Evolutionary conservation across 2,329 filamentous ascomycete species (phyloP), one percentile per base, ranked within the genome.

Genomic region (Sphaerulina musiva): DNA sequence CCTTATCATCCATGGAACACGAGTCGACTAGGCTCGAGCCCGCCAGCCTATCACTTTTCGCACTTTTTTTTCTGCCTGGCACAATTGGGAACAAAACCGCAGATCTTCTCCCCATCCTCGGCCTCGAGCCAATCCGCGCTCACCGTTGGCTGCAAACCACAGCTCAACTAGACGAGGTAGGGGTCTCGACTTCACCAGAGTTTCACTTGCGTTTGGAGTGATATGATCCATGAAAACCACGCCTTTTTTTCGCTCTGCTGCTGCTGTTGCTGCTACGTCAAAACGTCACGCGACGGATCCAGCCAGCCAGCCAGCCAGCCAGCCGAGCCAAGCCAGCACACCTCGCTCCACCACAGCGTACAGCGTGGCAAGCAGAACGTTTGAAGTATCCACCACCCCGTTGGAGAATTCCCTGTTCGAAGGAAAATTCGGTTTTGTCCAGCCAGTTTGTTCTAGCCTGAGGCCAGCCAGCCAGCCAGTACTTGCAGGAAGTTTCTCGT

Each of bases 11-110:
- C 46, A 29, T 31, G 11, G 46, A 49, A 42, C 40, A 51, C 48
- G 40, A 44, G 26, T 44, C 48, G 48, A 40, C 48, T 31, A 41
- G 39, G 48, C 48, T 44, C 41, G 48, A 44, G 48, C 48, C 48
- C n/a, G 41, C 48, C 34, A 51, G 48, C 48, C 48, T 44, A 51
- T 51, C 48, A 51, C 4, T n/a, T n/a, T n/a, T n/a, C n/a, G n/a
- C n/a, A n/a, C n/a, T n/a, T n/a, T n/a, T n/a, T n/a, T 44, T 45
- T 51, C 48, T 51, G 48, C 34, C 34, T 34, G 48, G 26, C 23
- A 42, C 38, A n/a, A 40, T 40, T 50, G n/a, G n/a, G n/a, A 50
- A 43, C 40, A 40, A 31, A 50, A 51, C 29, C 48, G 48, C 44
- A 51, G 48, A 51, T 51, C 48, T 40, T 51, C 40, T n/a, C n/a